Evolutionary conservation across 2,329 filamentous ascomycete genomes (phyloP), one percentile per base, ranked within the genome.

Genomic region (Colletotrichum godetiae): DNA sequence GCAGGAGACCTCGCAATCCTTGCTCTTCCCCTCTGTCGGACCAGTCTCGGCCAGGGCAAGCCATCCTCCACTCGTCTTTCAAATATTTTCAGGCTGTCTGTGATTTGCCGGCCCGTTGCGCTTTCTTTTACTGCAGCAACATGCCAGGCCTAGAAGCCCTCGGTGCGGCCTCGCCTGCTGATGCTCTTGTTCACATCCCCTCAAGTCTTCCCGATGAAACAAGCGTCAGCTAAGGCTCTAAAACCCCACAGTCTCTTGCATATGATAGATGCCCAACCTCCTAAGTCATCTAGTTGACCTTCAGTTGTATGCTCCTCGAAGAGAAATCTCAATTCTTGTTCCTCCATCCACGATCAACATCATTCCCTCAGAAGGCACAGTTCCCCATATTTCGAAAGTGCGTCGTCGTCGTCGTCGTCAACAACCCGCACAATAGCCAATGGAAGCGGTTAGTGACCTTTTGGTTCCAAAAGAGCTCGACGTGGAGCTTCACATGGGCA

Each of bases 361-460:
- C 55, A n/a, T 46, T 24, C 24, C 33, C 19, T 29, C 29, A 6
- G 13, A 53, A 52, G 24, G 58, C 37, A 27, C 24, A 12, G 13
- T 33, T 22, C 19, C 22, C 46, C 11, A 49, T 63, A 35, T 35
- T 8, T 37, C 56, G 22, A 42, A 24, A 49, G 56, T 60, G 55
- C 33, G 24, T 49, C 42, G n/a, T 49, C 8, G 27, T 33, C 8
- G 5, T 42, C 15, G 37, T 42, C 37, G 27, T 29, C 3, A 29
- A 29, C 27, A 52, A 15, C 24, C 55, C 65, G 56, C 24, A 31
- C 19, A 58, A 53, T 19, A 49, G 67, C 57, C 71, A 73, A 73
- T 71, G 71, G 71, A 73, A 58, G 56, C 67, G 71, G 71, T 73
- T 35, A 73, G 71, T 71, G 56, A 52, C 8, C 49, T 58, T 56